Percentiles rank a stretch among this genome's conserved stretches.
Evolutionary conservation across 805 yeast species (phyloP).

Genomic region (Saccharomycopsis babjevae): DNA sequence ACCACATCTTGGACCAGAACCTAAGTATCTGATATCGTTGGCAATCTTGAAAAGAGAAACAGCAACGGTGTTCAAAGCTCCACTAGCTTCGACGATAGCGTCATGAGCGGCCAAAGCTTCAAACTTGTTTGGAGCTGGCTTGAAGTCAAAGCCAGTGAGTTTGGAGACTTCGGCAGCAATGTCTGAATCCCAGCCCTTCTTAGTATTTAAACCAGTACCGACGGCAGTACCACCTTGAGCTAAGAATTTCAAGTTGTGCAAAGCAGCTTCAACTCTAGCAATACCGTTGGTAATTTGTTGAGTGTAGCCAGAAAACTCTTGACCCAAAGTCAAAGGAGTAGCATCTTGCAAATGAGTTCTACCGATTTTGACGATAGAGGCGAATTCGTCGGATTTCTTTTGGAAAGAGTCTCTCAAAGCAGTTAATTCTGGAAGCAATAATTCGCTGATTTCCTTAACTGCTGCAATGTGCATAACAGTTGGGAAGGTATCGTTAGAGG

Average conservation of each 20-base stretch:
- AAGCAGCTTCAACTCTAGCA: slow-evolving; percentile 65
- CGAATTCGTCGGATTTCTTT: slow-evolving; percentile 72
- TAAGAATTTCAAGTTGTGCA: slow-evolving; percentile 67
- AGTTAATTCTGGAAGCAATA: slow-evolving; percentile 71
- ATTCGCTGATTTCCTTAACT: slow-evolving; percentile 70
- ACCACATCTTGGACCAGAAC: slow-evolving; percentile 99
- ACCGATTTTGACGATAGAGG: slow-evolving; percentile 90
- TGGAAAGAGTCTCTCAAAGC: slow-evolving; percentile 70
- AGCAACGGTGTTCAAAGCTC: slow-evolving; percentile 93
- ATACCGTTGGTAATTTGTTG: slow-evolving; percentile 90
- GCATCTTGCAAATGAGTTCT: slow-evolving; percentile 99
- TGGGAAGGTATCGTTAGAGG: slow-evolving; percentile 99
- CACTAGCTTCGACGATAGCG: slow-evolving; percentile 95
- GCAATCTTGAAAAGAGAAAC: slow-evolving; percentile 92
- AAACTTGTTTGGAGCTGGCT: slow-evolving; percentile 96
- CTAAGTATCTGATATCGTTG: slow-evolving; percentile 94
- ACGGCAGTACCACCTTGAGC: slow-evolving; percentile 99
- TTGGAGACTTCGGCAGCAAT: slow-evolving; percentile 80
- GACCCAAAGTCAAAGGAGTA: slow-evolving; percentile 95
- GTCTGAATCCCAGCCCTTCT: slow-evolving; percentile 75
- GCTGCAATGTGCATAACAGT: slow-evolving; percentile 99
- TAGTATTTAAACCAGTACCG: slow-evolving; percentile 96
- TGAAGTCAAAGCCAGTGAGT: slow-evolving; percentile 80
- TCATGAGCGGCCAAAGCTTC: slow-evolving; percentile 99
- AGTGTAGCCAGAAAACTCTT: slow-evolving; percentile 94